Conservation (phyloP, 1,139 yeast species). For the Candida sp. region DNA sequence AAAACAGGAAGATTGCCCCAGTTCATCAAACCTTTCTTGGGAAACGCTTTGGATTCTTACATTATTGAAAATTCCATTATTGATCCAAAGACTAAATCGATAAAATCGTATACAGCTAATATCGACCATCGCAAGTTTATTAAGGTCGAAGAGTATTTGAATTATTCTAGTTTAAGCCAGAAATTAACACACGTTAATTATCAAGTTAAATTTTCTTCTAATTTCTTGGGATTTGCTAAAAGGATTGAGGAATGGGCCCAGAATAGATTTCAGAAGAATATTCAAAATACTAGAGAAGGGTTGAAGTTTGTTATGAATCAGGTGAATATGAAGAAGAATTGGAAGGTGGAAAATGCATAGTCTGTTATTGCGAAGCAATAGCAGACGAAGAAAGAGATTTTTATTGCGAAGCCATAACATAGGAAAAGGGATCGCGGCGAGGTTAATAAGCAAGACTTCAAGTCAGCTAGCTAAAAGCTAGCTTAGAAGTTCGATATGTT, state of each 20-base stretch:
- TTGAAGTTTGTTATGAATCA: conserved; percentile 74
- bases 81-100: conserved; percentile 53
- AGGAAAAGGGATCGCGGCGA: no score
- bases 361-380: neutral
- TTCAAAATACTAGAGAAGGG: conserved; percentile 67
- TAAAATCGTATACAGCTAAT: conserved; percentile 78
- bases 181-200: conserved; percentile 39
- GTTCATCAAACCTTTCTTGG: conserved; percentile 77
- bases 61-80: conserved; percentile 78
- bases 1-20: conserved; percentile 81
- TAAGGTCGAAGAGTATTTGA: conserved; percentile 74
- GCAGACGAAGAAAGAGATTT: no score
- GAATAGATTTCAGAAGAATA: conserved; percentile 63
- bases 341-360: neutral
- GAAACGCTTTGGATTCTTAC: conserved; percentile 74
- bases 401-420: no score
- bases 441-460: no score
- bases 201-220: conserved; percentile 70
- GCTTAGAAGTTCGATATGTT: no score
- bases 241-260: conserved; percentile 85
- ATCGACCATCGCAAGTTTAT: conserved; percentile 81
- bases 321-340: conserved; percentile 16
- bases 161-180: conserved; percentile 25
- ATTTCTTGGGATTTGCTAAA: conserved; percentile 65
- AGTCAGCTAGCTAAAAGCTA: no score